Evolutionary conservation across 2,329 filamentous ascomycete genomes (phyloP).

Genomic region (Neophaeococcomyces mojaviensis): DNA sequence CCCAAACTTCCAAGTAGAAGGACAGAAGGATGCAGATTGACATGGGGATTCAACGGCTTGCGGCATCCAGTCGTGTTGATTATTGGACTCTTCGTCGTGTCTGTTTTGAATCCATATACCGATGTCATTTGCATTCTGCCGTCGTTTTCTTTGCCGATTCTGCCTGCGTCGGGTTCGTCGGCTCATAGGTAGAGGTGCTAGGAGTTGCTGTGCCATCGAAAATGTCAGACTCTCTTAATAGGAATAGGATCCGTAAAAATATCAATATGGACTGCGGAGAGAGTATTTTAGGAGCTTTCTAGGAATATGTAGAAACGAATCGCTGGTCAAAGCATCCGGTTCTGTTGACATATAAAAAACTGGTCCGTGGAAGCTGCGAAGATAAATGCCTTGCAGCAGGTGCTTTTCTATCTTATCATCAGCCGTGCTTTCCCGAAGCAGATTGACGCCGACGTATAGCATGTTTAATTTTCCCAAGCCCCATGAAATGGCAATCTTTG

Average conservation of each 20-base stretch:
- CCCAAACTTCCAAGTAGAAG: not conserved
- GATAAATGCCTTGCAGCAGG: no score
- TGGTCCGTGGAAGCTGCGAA: no score
- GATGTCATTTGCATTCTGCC: no score
- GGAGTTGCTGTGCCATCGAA: not conserved
- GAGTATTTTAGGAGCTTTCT: not conserved
- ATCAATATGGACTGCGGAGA: not conserved
- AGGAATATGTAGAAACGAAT: not conserved
- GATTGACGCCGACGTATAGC: no score
- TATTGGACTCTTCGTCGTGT: no score
- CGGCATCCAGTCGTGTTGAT: not conserved
- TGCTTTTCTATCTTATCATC: slow-evolving; percentile 6
- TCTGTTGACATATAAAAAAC: no score
- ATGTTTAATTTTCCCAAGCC: not conserved
- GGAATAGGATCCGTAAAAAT: not conserved
- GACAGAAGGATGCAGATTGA: not conserved
- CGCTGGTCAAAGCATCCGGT: no score
- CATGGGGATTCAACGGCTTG: not conserved
- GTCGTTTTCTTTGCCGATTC: not conserved
- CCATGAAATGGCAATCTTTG: slow-evolving; percentile 8
- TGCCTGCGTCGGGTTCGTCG: slow-evolving; percentile 3
- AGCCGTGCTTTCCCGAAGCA: no score
- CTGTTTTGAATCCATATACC: no score
- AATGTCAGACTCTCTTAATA: not conserved
- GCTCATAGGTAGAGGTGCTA: not conserved